A percentile compares a stretch with the other conserved stretches of the same genome.
phyloP scores from a whole-genome alignment of 305 asterid species.

The Fraxinus dipetala region DNA sequence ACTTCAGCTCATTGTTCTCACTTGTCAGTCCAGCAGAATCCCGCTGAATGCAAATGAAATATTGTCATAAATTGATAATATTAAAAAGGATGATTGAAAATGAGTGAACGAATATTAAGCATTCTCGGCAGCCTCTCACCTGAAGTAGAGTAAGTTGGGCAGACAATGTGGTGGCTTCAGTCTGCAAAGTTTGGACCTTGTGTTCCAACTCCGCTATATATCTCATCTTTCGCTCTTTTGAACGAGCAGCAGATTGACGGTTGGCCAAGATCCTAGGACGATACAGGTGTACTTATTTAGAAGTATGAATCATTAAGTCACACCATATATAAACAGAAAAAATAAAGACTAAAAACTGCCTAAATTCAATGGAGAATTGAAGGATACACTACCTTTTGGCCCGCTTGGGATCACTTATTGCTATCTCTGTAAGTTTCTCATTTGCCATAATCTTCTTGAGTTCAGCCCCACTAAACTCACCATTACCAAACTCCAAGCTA shows the following conservation, averaged over 20 bases:
- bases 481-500: slow-evolving; percentile 44
- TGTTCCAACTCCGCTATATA: slow-evolving; percentile 49
- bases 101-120: not conserved
- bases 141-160: slow-evolving; percentile 44
- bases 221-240: slow-evolving; percentile 49
- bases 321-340: not conserved
- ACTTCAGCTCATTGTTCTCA: slow-evolving; percentile 42
- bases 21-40: slow-evolving; percentile 30
- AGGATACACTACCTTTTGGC: slow-evolving; percentile 40
- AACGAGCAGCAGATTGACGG: slow-evolving; percentile 54
- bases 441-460: slow-evolving; percentile 48
- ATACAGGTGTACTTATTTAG: not conserved
- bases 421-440: slow-evolving; percentile 47
- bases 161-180: slow-evolving; percentile 47
- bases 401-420: slow-evolving; percentile 43
- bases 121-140: slow-evolving; percentile 25
- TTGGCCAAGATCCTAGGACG: slow-evolving; percentile 46
- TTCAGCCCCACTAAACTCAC: slow-evolving; percentile 44
- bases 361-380: not conserved
- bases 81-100: not conserved
- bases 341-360: not conserved
- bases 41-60: slow-evolving; percentile 19
- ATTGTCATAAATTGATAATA: not conserved
- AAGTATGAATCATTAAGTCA: not conserved
- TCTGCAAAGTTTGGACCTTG: slow-evolving; percentile 46